Percentiles rank a stretch among this genome's conserved stretches.
phyloP scores from a whole-genome alignment of 2,329 filamentous ascomycete genomes.

The Trematosphaeria pertusa region DNA sequence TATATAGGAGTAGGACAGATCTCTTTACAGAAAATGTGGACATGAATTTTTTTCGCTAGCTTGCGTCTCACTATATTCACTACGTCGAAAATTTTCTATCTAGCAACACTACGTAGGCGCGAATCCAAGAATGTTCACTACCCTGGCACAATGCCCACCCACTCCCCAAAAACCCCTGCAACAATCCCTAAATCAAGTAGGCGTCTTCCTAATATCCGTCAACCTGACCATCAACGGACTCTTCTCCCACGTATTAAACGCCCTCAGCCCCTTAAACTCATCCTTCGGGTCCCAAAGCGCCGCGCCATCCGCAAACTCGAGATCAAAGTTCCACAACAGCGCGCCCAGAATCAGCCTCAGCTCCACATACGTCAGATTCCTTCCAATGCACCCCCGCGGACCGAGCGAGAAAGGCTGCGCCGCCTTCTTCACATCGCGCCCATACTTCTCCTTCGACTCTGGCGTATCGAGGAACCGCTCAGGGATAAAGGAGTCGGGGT shows the following conservation, averaged over 20 bases:
- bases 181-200: conserved; percentile 20
- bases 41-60: no score
- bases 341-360: conserved; percentile 38
- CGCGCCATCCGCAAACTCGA: conserved; percentile 40
- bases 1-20: no score
- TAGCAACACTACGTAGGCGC: no score
- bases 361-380: conserved; percentile 45
- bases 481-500: conserved; percentile 43
- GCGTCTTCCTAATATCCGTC: conserved; percentile 34
- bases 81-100: no score
- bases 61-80: no score
- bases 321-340: conserved; percentile 45
- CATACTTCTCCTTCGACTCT: conserved; percentile 21
- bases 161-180: no score
- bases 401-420: conserved; percentile 41
- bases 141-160: no score
- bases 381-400: conserved; percentile 41
- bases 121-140: no score
- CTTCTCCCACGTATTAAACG: conserved; percentile 45
- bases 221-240: conserved; percentile 39
- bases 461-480: conserved; percentile 43
- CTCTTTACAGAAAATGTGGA: no score
- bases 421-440: conserved; percentile 35
- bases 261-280: conserved; percentile 36
- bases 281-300: conserved; percentile 36